Percentiles rank a stretch among this genome's conserved stretches.
phyloP scores from a whole-genome alignment of 1,284 basidiomycete genomes.

The Psilocybe mexicana region DNA sequence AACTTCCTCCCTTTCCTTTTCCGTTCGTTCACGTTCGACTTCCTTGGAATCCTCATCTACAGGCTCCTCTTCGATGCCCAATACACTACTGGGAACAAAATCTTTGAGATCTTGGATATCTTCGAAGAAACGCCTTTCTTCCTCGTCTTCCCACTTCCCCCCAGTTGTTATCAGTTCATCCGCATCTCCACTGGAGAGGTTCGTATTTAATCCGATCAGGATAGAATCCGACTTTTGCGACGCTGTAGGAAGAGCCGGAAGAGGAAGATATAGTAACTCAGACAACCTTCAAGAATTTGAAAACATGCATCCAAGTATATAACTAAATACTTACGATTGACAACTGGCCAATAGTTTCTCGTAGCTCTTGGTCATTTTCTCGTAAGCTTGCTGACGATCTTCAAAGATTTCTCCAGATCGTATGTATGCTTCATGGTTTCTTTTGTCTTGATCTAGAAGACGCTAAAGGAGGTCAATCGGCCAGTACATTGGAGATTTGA shows the following conservation, averaged over 20 bases:
- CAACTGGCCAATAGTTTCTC: conserved; percentile 88
- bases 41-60: conserved; percentile 39
- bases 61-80: conserved; percentile 72
- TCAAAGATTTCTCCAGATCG: conserved; percentile 99
- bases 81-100: conserved; percentile 84
- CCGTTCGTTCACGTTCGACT: conserved; percentile 54
- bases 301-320: background rate
- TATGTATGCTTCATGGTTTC: conserved; percentile 98
- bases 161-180: conserved; percentile 58
- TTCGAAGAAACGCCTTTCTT: conserved; percentile 93
- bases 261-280: conserved; percentile 79
- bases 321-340: conserved; percentile 61
- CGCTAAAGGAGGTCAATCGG: conserved; percentile 48
- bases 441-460: conserved; percentile 93
- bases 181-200: conserved; percentile 49
- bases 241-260: conserved; percentile 81
- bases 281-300: conserved; percentile 61
- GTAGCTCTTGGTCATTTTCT: conserved; percentile 95
- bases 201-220: conserved; percentile 61
- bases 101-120: conserved; percentile 91
- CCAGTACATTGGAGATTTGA: background rate
- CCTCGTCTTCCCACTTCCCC: conserved; percentile 98
- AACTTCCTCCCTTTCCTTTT: conserved; percentile 58
- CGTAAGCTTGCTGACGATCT: conserved; percentile 96
- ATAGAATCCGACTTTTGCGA: conserved; percentile 81